phyloP scores from a whole-genome alignment of 2,329 filamentous ascomycete species.

The Aspergillus latus region DNA sequence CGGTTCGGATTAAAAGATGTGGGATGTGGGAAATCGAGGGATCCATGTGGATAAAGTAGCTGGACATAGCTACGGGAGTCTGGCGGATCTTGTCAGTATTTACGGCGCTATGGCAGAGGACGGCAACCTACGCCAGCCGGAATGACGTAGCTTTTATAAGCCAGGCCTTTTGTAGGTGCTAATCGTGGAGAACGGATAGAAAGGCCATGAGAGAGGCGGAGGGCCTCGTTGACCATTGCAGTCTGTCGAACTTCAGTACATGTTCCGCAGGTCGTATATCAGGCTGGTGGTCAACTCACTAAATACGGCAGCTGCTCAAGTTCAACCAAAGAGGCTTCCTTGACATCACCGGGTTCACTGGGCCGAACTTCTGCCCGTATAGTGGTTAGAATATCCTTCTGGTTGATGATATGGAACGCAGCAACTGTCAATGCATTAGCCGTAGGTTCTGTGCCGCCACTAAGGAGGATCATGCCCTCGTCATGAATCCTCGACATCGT shows the following conservation, averaged over 20 bases:
- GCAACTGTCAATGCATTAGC: constrained; percentile 29
- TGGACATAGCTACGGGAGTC: not conserved
- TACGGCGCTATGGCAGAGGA: too few species aligned
- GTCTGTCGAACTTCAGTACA: not conserved
- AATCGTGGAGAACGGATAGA: constrained; percentile 30
- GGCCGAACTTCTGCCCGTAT: constrained; percentile 24
- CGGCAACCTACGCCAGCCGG: not conserved
- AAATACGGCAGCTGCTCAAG: constrained; percentile 46
- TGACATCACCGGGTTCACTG: not conserved
- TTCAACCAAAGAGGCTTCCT: constrained; percentile 1
- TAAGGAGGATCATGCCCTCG: constrained; percentile 40
- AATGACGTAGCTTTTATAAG: constrained; percentile 31
- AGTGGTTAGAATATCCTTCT: constrained; percentile 19
- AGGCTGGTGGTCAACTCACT: constrained; percentile 14
- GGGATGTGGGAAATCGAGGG: not conserved
- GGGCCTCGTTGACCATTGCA: constrained; percentile 22
- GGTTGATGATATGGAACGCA: constrained; percentile 27
- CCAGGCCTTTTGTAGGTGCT: constrained; percentile 26
- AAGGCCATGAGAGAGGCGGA: constrained; percentile 42
- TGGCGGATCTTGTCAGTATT: not conserved
- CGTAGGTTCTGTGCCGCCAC: constrained; percentile 44
- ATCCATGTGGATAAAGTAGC: constrained; percentile 2
- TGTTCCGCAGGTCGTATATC: too few species aligned
- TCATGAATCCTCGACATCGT: constrained; percentile 18
- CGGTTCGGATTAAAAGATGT: not conserved